Conservation (phyloP, 2,329 filamentous ascomycete genomes). For the Venturia carpophila region DNA sequence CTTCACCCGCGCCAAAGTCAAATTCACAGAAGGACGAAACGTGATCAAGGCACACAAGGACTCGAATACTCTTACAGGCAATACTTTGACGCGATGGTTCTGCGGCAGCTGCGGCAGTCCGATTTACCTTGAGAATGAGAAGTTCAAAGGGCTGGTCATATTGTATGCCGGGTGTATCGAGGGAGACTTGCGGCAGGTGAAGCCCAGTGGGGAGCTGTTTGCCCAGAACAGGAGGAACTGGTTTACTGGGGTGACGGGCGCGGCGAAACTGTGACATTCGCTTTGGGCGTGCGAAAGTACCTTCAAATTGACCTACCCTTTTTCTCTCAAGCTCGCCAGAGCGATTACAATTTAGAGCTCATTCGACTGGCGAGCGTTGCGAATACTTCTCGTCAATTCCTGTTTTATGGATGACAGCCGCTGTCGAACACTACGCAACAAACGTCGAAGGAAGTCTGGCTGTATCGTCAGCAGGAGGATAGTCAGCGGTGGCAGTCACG, state of each 20-base stretch:
- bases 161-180: conserved; percentile 12
- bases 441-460: neutral
- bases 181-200: neutral
- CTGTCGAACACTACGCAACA: neutral
- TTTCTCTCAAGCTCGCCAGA: neutral
- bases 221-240: neutral
- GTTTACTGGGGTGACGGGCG: conserved; percentile 1
- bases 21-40: conserved; percentile 24
- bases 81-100: conserved; percentile 24
- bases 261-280: neutral
- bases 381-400: neutral
- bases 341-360: neutral
- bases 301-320: neutral
- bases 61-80: conserved; percentile 24
- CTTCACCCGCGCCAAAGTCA: conserved; percentile 24
- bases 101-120: conserved; percentile 26
- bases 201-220: conserved; percentile 3
- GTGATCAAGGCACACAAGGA: conserved; percentile 24
- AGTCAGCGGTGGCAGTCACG: too few species aligned
- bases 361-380: neutral
- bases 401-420: neutral
- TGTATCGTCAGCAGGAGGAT: too few species aligned
- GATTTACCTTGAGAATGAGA: conserved; percentile 24
- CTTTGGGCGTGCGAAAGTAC: too few species aligned
- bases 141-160: conserved; percentile 19